Conservation (phyloP, 306 rosid genomes). For the Cicer bijugum region DNA sequence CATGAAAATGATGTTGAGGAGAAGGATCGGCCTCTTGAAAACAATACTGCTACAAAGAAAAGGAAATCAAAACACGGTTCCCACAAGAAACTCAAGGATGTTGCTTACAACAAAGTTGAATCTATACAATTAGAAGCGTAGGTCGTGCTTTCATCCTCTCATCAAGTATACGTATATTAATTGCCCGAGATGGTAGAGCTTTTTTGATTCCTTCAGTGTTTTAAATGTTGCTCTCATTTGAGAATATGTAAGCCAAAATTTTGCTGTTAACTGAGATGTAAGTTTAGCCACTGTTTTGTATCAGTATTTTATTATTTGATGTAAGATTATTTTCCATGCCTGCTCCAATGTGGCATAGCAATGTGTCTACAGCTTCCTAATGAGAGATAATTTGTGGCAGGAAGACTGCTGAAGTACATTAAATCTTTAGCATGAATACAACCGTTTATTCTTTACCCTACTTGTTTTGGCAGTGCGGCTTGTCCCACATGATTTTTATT, state of each 20-base stretch:
- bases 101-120: slow-evolving; percentile 57
- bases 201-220: slow-evolving; percentile 28
- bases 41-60: slow-evolving; percentile 57
- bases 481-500: not conserved
- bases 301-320: slow-evolving; percentile 36
- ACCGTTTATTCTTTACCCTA: not conserved
- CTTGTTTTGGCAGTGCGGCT: not conserved
- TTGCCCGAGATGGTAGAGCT: slow-evolving; percentile 28
- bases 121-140: slow-evolving; percentile 50
- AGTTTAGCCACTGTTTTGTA: slow-evolving; percentile 31
- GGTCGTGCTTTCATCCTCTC: slow-evolving; percentile 30
- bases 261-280: slow-evolving; percentile 22
- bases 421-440: slow-evolving; percentile 1
- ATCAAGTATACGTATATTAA: slow-evolving; percentile 12
- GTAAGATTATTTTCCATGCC: slow-evolving; percentile 27
- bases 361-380: slow-evolving; percentile 16
- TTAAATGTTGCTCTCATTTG: slow-evolving; percentile 26
- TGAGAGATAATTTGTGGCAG: not conserved
- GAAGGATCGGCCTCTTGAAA: slow-evolving; percentile 44
- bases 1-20: slow-evolving; percentile 48
- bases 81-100: slow-evolving; percentile 66
- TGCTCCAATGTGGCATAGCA: slow-evolving; percentile 15
- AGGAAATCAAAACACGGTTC: slow-evolving; percentile 70
- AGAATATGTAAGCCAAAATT: slow-evolving; percentile 12
- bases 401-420: not conserved